Conservation (phyloP, 2,329 filamentous ascomycete genomes). For the Hymenoscyphus fructigenus region DNA sequence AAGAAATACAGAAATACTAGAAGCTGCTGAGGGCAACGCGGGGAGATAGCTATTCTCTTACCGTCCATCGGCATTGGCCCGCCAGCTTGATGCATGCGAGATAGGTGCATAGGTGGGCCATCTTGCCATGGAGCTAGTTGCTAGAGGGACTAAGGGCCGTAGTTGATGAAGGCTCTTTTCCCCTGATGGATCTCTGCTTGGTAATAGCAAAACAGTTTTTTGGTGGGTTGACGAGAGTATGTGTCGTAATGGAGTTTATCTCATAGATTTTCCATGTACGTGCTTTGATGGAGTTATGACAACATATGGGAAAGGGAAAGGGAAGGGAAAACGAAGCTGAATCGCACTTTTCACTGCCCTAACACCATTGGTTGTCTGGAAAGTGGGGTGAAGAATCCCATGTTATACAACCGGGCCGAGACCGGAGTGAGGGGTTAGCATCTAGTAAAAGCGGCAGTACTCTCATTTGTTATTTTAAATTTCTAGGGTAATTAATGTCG, state of each 20-base stretch:
- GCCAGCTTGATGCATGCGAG: background rate
- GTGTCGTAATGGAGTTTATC: background rate
- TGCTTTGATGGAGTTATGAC: background rate
- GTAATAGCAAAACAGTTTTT: background rate
- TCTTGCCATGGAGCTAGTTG: background rate
- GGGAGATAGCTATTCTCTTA: background rate
- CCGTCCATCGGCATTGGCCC: background rate
- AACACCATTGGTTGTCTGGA: background rate
- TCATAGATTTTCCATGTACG: background rate
- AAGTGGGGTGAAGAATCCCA: background rate
- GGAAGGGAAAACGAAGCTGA: too few species aligned
- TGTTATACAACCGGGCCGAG: background rate
- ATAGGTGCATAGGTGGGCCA: background rate
- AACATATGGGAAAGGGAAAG: background rate
- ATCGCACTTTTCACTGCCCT: too few species aligned
- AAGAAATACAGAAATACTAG: background rate
- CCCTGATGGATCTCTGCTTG: background rate
- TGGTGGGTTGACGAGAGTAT: background rate
- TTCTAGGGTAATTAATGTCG: too few species aligned
- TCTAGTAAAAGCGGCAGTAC: too few species aligned
- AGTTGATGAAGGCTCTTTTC: background rate
- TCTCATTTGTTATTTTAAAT: too few species aligned
- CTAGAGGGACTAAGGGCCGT: background rate
- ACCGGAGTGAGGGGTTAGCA: background rate
- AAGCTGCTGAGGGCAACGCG: background rate